Evolutionary conservation across 2,329 filamentous ascomycete species (phyloP).

Genomic region (Didymella arachidicola): DNA sequence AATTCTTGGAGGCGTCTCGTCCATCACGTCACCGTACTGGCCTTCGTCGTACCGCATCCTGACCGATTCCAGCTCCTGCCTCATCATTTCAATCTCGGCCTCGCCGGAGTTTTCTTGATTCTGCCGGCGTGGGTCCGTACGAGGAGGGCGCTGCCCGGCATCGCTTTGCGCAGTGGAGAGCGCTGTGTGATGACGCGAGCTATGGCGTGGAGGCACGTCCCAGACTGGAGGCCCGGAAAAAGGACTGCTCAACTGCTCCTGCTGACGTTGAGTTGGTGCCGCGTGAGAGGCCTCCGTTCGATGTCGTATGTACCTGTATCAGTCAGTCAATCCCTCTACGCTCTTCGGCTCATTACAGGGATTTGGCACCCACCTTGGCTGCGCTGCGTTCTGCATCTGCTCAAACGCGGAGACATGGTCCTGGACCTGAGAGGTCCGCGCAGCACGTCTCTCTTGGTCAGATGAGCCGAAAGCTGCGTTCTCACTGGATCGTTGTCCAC

Average conservation of each 20-base stretch:
- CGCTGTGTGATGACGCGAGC: constrained; percentile 14
- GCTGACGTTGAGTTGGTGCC: constrained; percentile 7
- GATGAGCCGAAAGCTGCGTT: constrained; percentile 25
- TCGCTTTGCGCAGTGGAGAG: constrained; percentile 12
- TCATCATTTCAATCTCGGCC: constrained; percentile 38
- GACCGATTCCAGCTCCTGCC: constrained; percentile 32
- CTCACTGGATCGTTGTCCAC: constrained; percentile 35
- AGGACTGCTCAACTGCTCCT: constrained; percentile 20
- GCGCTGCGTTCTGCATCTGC: constrained; percentile 22
- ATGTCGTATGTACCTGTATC: constrained; percentile 7
- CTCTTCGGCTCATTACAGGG: background rate
- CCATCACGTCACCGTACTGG: constrained; percentile 38
- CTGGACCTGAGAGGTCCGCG: constrained; percentile 24
- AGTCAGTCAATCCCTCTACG: background rate
- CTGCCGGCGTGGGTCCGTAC: constrained; percentile 27
- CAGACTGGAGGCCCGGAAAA: constrained; percentile 15
- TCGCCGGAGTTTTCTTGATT: constrained; percentile 48
- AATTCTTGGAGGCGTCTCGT: constrained; percentile 49
- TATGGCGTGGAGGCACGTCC: constrained; percentile 12
- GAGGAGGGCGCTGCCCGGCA: constrained; percentile 18
- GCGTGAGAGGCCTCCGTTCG: constrained; percentile 2
- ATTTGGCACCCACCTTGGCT: constrained; percentile 13
- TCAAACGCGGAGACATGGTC: constrained; percentile 28
- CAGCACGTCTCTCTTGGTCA: background rate
- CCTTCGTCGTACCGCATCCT: constrained; percentile 34